phyloP scores from a whole-genome alignment of 1,284 basidiomycete species.

The Sphagnurus paluster region DNA sequence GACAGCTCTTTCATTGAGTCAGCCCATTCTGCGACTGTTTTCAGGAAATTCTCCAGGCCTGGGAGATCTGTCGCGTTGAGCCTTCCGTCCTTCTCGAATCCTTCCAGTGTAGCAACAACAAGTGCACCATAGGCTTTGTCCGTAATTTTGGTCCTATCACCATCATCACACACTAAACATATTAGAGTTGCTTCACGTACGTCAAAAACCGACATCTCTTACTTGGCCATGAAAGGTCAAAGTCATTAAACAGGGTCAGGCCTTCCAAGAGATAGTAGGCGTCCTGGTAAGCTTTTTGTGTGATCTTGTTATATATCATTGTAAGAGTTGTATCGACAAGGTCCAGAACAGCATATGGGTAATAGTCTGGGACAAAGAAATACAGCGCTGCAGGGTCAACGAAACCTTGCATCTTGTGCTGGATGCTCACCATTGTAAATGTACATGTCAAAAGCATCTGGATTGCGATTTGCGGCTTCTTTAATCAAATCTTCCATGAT shows the following conservation, averaged over 20 bases:
- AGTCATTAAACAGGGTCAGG: slow-evolving; percentile 34
- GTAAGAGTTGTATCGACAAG: slow-evolving; percentile 33
- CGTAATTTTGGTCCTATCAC: slow-evolving; percentile 33
- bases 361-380: slow-evolving; percentile 28
- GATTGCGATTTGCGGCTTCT: slow-evolving; percentile 35
- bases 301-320: slow-evolving; percentile 32
- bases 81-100: slow-evolving; percentile 28
- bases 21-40: slow-evolving; percentile 28
- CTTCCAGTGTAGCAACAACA: slow-evolving; percentile 36
- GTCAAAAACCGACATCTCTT: slow-evolving; percentile 13
- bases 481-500: slow-evolving; percentile 29
- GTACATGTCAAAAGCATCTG: slow-evolving; percentile 38
- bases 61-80: slow-evolving; percentile 33
- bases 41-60: slow-evolving; percentile 36
- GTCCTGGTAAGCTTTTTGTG: slow-evolving; percentile 34
- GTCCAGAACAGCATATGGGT: slow-evolving; percentile 32
- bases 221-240: slow-evolving; percentile 33
- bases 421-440: slow-evolving; percentile 37
- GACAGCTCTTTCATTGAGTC: slow-evolving; percentile 24
- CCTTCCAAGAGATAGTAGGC: slow-evolving; percentile 34
- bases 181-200: neutral
- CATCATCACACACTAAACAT: slow-evolving; percentile 36
- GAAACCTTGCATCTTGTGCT: slow-evolving; percentile 1
- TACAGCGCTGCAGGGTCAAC: neutral
- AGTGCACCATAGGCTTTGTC: slow-evolving; percentile 38